Percentiles rank a stretch among this genome's conserved stretches.
Evolutionary conservation across 169 alveolate species (phyloP).

Genomic region (Babesia ovata): DNA sequence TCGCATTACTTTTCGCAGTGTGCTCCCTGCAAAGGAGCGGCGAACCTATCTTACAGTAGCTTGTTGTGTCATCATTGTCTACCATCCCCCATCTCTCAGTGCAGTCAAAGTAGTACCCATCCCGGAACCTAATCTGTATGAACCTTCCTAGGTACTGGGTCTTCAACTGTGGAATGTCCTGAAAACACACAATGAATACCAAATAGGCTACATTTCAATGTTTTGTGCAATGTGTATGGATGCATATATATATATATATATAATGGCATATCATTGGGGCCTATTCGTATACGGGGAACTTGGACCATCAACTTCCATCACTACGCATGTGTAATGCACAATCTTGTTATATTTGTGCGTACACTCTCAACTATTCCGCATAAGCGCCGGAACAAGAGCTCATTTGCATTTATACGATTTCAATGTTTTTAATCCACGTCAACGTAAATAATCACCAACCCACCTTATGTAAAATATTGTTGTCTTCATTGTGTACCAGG

Average conservation of each 20-base stretch:
- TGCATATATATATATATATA: neutral
- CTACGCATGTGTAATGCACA: too few relatives aligned
- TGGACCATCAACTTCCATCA: too few relatives aligned
- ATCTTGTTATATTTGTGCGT: too few relatives aligned
- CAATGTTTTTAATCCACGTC: too few relatives aligned
- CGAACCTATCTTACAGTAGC: conserved; percentile 49
- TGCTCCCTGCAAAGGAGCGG: conserved; percentile 46
- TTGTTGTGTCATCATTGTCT: conserved; percentile 17
- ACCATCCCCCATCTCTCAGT: conserved; percentile 55
- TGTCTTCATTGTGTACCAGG: conserved; percentile 3
- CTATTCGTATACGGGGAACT: too few relatives aligned
- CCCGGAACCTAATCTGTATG: conserved; percentile 41
- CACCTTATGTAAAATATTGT: conserved; percentile 36
- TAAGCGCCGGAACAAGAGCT: too few relatives aligned
- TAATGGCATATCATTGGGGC: too few relatives aligned
- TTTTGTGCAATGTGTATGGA: neutral
- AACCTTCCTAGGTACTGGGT: conserved; percentile 36
- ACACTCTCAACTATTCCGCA: too few relatives aligned
- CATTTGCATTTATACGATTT: too few relatives aligned
- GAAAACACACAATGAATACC: neutral
- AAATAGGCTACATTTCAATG: neutral
- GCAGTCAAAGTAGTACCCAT: conserved; percentile 65
- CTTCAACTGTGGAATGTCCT: conserved; percentile 36
- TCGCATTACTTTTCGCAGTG: neutral
- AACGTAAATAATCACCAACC: neutral